Evolutionary conservation across 2,329 filamentous ascomycete species (phyloP), one percentile per base, ranked within the genome.

Genomic region (Periglandula ipomoeae): DNA sequence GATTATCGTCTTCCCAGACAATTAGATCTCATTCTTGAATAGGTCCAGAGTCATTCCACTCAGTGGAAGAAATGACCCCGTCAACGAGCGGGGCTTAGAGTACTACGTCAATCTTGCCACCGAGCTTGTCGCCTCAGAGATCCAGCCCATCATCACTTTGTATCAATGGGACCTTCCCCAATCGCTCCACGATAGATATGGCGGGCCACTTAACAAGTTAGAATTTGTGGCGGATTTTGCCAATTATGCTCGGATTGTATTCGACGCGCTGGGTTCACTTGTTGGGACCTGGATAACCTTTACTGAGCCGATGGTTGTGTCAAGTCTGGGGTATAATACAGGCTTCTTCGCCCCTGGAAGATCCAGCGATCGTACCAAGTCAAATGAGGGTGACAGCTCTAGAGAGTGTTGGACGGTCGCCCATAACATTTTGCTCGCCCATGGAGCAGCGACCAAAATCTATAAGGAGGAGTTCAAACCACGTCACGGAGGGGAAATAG

Each of bases 271-370:
- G 44, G 78, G 82, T 47, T 84, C 83, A 65, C n/a, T n/a, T n/a
- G 87, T 89, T 60, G 88, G 89, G 72, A 76, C 87, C 68, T 95
- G 89, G 89, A 87, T 90, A 65, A 93, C 87, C 23, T 89, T 91
- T 70, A 93, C 93, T 65, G 88, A 95, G 71, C 89, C 89, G 3
- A 93, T 86, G 82, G 94, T 87, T 69, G 87, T 81, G 54, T 81
- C 84, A 46, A 83, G 93, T 52, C 75, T 93, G 38, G 88, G 88
- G 32, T 93, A 91, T 68, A 85, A 77, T 61, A 80, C 78, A 38
- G 89, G 89, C 24, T 71, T 81, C 53, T 89, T 90, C 62, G 89
- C 89, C 10, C 89, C 89, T 1, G 89, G 89, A n/a, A 83, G 80
- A 61, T 87, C 83, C 6, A 89, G 85, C 57, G 83, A 93, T 67